These are phyloP conservation scores for Diutina ranongensis DNA, from an alignment of 1,139 yeast genomes.

Conservation along the genomic window DNA sequence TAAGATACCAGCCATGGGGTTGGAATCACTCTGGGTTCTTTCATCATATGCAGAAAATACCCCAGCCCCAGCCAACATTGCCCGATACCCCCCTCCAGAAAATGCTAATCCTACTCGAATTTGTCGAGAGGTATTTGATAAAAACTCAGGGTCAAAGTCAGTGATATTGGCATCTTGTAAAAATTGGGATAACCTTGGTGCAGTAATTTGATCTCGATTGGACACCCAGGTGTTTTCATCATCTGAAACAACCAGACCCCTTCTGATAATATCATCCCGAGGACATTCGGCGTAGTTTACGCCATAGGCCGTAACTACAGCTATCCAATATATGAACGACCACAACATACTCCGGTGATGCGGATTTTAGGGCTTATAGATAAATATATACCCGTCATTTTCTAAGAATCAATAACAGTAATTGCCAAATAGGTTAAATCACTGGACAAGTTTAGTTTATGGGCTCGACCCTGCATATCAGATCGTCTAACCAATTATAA, in stretches of 20 bases:
- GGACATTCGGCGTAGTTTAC: neutral
- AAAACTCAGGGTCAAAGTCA: constrained; percentile 21
- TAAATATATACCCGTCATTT: too few relatives aligned
- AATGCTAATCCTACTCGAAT: constrained; percentile 32
- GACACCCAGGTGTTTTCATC: constrained; percentile 9
- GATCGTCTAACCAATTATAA: too few relatives aligned
- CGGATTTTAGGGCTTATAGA: too few relatives aligned
- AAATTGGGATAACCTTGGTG: constrained; percentile 20
- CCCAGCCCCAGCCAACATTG: constrained; percentile 35
- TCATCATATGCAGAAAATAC: constrained; percentile 25
- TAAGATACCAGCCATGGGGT: constrained; percentile 68
- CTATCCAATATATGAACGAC: too few relatives aligned
- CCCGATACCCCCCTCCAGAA: constrained; percentile 37
- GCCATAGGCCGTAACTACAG: neutral
- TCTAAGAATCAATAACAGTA: too few relatives aligned
- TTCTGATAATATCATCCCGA: neutral
- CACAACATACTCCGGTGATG: too few relatives aligned
- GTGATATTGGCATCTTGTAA: constrained; percentile 24
- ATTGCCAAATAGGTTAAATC: too few relatives aligned
- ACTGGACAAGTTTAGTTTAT: too few relatives aligned
- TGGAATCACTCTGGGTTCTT: constrained; percentile 14
- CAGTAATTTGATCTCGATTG: constrained; percentile 20
- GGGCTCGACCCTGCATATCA: too few relatives aligned
- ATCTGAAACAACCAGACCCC: neutral
- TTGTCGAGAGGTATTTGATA: constrained; percentile 16